Evolutionary conservation across 1,139 yeast species (phyloP).

Genomic region (Yamadazyma triangularis): DNA sequence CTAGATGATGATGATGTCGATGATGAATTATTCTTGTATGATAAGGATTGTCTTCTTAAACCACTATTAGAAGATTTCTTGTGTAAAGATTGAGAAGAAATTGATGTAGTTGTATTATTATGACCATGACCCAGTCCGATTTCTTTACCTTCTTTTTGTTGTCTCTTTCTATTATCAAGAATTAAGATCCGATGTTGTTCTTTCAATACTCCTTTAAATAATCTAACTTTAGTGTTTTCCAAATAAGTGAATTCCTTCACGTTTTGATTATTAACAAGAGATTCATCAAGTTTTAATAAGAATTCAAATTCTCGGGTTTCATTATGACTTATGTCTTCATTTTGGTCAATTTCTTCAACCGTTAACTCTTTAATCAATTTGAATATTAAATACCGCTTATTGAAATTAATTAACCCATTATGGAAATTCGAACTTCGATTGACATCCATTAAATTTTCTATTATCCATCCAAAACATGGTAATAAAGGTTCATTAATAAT

Average conservation of each 20-base stretch:
- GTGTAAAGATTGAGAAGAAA: conserved; percentile 13
- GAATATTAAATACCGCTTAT: conserved; percentile 40
- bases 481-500: conserved; percentile 34
- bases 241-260: conserved; percentile 22
- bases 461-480: conserved; percentile 80
- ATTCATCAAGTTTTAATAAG: conserved; percentile 39
- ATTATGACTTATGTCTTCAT: conserved; percentile 22
- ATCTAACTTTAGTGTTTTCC: conserved; percentile 23
- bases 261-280: conserved; percentile 23
- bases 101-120: conserved; percentile 2
- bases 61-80: conserved; percentile 32
- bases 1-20: too few species aligned
- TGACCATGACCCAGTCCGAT: not conserved
- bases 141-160: conserved; percentile 15
- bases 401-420: conserved; percentile 30
- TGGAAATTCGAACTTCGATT: conserved; percentile 33
- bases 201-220: conserved; percentile 29
- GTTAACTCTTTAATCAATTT: conserved; percentile 39
- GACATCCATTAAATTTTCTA: conserved; percentile 38
- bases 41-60: conserved; percentile 37
- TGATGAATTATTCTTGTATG: conserved; percentile 32
- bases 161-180: conserved; percentile 33
- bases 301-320: conserved; percentile 46
- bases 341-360: conserved; percentile 27
- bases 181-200: conserved; percentile 34